Percentiles rank a stretch among this genome's conserved stretches.
Evolutionary conservation across 148 eudicot species (phyloP).

Genomic region (Dysphania ambrosioides): DNA sequence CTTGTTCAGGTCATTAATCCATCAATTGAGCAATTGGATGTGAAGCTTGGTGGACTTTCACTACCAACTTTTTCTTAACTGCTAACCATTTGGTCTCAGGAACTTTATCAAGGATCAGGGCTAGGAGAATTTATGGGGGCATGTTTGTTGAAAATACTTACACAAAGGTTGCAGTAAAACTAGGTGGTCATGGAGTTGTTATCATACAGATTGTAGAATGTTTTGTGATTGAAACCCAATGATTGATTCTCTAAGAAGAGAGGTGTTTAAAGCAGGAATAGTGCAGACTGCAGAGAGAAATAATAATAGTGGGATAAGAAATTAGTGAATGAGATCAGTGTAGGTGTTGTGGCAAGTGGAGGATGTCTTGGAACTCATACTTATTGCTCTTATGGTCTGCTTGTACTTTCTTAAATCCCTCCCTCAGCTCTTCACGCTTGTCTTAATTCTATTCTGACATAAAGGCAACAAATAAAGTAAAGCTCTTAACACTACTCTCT

Average conservation of each 20-base stretch:
- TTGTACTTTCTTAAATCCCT: too few species aligned
- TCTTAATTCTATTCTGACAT: neutral
- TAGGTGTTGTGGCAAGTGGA: neutral
- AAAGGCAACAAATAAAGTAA: too few species aligned
- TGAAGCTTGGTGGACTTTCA: neutral
- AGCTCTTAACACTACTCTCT: neutral
- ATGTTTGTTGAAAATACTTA: neutral
- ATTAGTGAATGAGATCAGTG: too few species aligned
- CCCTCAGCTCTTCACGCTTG: neutral
- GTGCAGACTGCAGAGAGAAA: neutral
- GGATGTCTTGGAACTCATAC: neutral
- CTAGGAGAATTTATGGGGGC: neutral
- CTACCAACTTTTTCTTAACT: neutral
- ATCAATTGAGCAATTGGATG: neutral
- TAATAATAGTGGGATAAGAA: too few species aligned
- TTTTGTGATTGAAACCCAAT: neutral
- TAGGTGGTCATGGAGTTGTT: neutral
- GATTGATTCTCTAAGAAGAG: neutral
- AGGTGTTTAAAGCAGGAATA: neutral
- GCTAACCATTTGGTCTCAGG: neutral
- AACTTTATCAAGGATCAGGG: neutral
- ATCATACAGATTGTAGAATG: too few species aligned
- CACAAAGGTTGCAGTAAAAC: neutral
- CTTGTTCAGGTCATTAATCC: neutral
- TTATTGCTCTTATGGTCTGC: neutral